Evolutionary conservation across 2,329 filamentous ascomycete genomes (phyloP), one percentile per base, ranked within the genome.

Genomic region (Fusarium euwallaceae): DNA sequence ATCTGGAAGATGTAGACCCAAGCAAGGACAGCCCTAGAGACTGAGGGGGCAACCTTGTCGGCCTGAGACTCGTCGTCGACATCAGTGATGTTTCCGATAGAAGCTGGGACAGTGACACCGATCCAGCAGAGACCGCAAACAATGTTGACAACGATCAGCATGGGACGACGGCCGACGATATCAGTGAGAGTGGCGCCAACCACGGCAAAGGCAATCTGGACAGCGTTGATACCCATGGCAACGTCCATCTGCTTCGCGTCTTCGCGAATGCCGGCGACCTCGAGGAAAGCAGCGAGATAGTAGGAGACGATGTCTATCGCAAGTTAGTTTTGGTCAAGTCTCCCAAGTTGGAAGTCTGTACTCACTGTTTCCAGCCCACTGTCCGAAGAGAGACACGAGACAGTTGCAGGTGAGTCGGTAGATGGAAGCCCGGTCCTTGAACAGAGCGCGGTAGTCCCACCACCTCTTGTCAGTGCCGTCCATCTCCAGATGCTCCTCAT

Each of bases 141-240:
- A 3, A 85, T 80, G 69, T 87, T 85, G 36, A 85, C 86, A 59
- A 85, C 81, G 29, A 90, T 69, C 55, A 89, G 83, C 68, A 89
- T 83, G 17, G 85, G 86, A 1, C 89, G 87, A 29, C 89, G 87
- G 16, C 88, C 87, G 12, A 89, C 75, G 22, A 76, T 80, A 27
- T 89, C 88, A 12, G 88, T 84, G 1, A 89, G 75, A 4, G 80
- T 78, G 17, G 88, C 87, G 24, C 88, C 89, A 5, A 85, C 37
- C 16, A 86, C 79, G 11, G 87, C 87, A 65, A 85, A 87, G 32
- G 84, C 77, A 66, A 89, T 85, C 72, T 88, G 86, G 69, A 87
- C 82, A 14, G 84, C 83, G 76, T 88, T 87, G 76, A 87, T 88
- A 14, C 77, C 77, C 2, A 90, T 78, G 24, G 85, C 86, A 45